Evolutionary conservation across 2,329 filamentous ascomycete genomes (phyloP).

Genomic region (Apiospora phragmitis): DNA sequence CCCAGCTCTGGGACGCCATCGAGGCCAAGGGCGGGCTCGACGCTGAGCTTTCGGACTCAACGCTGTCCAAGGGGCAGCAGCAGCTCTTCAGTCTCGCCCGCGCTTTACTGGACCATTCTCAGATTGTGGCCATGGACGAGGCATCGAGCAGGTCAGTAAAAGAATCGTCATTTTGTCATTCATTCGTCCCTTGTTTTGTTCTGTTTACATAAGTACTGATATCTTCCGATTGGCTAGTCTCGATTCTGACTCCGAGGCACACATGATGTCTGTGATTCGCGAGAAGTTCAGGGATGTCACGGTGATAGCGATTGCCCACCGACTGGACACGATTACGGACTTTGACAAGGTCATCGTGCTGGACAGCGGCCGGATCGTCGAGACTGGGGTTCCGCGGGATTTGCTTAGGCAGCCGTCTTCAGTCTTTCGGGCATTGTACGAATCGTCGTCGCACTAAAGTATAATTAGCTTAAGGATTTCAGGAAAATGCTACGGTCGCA

Average conservation of each 20-base stretch:
- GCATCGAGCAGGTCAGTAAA: conserved; percentile 10
- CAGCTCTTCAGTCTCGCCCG: conserved; percentile 10
- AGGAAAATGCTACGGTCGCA: not conserved
- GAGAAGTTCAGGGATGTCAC: conserved; percentile 11
- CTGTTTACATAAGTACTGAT: not conserved
- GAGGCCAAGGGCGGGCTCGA: conserved; percentile 1
- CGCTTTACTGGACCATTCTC: not conserved
- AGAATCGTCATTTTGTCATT: not conserved
- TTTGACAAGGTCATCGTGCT: conserved; percentile 61
- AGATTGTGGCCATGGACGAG: conserved; percentile 11
- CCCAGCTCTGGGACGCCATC: conserved; percentile 11
- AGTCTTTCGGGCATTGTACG: not conserved
- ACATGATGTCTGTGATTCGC: conserved; percentile 9
- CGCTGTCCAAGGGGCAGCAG: conserved; percentile 9
- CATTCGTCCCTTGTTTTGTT: not conserved
- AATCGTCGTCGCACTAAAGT: not conserved
- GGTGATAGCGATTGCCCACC: conserved; percentile 39
- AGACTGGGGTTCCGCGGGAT: conserved; percentile 57
- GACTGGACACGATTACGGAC: conserved; percentile 50
- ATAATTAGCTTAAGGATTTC: not conserved
- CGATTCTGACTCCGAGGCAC: conserved; percentile 7
- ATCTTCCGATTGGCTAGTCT: not conserved
- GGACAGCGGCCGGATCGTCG: conserved; percentile 50
- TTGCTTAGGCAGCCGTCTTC: conserved; percentile 36
- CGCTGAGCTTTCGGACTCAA: not conserved